Base-by-base conservation (phyloP, 495 filamentous ascomycete species). In the Aspergillus leporis region DNA sequence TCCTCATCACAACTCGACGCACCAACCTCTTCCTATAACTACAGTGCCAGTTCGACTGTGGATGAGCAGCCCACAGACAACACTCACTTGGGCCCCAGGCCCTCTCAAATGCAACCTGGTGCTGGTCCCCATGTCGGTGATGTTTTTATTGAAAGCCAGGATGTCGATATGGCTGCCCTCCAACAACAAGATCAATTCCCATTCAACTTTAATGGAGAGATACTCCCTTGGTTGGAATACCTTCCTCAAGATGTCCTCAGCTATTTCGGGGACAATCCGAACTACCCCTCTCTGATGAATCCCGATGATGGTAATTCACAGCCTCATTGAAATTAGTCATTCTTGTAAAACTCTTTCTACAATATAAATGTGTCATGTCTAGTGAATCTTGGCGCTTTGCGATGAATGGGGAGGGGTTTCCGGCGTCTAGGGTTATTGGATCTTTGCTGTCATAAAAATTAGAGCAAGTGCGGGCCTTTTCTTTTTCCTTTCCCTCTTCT, bases 101-200 rank as follows among this genome's bases (percentile, higher is more conserved):
- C 30, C 31, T 60, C 59, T 23, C 65, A 72, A 19, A 53, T 72
- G 38, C 79, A 80, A 45, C 65, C 76, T 0, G 70, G 66, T n/a
- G 53, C 70, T 0, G 74, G 72, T 31, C n/a, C 66, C 13, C 65
- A 76, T 0, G 66, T 66, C 51, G 79, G 74, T 62, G 84, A 78
- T 70, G 85, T 90, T 60, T 83, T 87, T 59, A 90, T 90, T 59
- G 85, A 90, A 65, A 87, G 81, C 57, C 86, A 87, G 54, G 88
- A 91, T 56, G 80, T 90, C 49, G 85, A 88, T 64, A 85, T 89
- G 80, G 76, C 73, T 8, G 62, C 67, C 1, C 68, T 79, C 23
- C 73, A 78, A 13, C 70, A 78, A 54, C 74, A 76, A 31, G 71
- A 77, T 16, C 65, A 74, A 0, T 70, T 78, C 38, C 77, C 77